These are phyloP conservation scores for Globisporangium echinulatum DNA, from an alignment of 352 stramenopile genomes.

Conservation along the genomic window DNA sequence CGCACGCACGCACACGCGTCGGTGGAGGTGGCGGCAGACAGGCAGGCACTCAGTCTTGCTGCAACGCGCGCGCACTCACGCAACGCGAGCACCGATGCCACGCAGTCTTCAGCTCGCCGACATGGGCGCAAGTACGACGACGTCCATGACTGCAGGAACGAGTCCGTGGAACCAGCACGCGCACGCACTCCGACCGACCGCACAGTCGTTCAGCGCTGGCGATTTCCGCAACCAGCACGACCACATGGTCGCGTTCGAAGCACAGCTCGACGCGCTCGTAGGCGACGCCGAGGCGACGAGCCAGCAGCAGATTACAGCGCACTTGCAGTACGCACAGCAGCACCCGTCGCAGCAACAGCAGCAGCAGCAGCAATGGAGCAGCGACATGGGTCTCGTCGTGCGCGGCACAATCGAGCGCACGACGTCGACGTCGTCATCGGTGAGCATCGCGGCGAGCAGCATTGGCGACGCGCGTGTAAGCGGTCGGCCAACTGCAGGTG, in stretches of 20 bases:
- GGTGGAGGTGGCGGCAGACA: no score
- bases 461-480: conserved; percentile 2
- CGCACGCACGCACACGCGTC: no score
- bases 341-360: conserved; percentile 2
- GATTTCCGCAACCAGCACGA: conserved; percentile 11
- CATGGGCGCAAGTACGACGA: not conserved
- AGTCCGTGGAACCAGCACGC: conserved; percentile 8
- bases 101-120: conserved; percentile 11
- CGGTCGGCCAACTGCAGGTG: not conserved
- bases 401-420: conserved; percentile 8
- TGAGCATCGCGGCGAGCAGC: conserved; percentile 3
- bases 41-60: no score
- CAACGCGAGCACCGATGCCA: conserved; percentile 2
- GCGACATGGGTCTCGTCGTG: conserved; percentile 3
- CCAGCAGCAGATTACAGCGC: not conserved
- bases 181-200: conserved; percentile 3
- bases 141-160: conserved; percentile 6
- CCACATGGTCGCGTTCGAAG: conserved; percentile 11
- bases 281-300: conserved; percentile 5
- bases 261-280: conserved; percentile 12
- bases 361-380: conserved; percentile 1
- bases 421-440: conserved; percentile 8
- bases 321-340: no score
- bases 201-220: conserved; percentile 22
- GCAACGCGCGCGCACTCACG: no score